Evolutionary conservation across 805 yeast species (phyloP).

Genomic region (Candida taoyuanica): DNA sequence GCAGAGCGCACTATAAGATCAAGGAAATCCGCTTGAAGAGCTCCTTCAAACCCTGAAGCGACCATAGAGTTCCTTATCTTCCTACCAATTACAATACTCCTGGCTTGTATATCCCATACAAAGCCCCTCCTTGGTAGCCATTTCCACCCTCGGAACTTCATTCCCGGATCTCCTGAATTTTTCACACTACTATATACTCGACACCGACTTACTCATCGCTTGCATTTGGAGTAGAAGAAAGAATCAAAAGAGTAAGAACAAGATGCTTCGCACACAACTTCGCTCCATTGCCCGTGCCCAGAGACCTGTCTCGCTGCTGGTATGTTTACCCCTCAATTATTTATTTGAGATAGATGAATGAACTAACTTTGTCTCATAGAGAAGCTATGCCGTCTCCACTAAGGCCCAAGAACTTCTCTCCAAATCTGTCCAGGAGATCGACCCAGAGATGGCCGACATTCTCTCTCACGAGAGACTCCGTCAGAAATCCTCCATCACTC

Average conservation of each 20-base stretch:
- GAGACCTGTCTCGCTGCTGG: conserved; percentile 10
- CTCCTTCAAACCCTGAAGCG: too few relatives aligned
- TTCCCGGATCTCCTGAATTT: background rate
- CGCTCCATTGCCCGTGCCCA: conserved; percentile 15
- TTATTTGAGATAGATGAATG: background rate
- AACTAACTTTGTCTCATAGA: conserved; percentile 6
- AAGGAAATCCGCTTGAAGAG: too few relatives aligned
- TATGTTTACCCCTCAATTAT: conserved; percentile 1
- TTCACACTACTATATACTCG: background rate
- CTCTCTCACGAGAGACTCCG: conserved; percentile 79
- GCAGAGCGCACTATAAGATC: too few relatives aligned
- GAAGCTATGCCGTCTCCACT: conserved; percentile 20
- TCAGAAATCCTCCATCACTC: conserved; percentile 88
- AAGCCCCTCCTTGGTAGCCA: too few relatives aligned
- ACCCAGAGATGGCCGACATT: conserved; percentile 74
- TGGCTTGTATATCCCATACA: too few relatives aligned
- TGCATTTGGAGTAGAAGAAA: background rate
- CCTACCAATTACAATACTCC: too few relatives aligned
- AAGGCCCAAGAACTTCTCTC: conserved; percentile 19
- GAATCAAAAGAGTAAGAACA: background rate
- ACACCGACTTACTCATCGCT: conserved; percentile 1
- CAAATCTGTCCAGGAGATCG: conserved; percentile 43
- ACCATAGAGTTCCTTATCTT: too few relatives aligned
- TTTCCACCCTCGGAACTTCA: background rate
- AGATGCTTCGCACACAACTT: conserved; percentile 19